Evolutionary conservation across 345 rosid genomes (phyloP).

Genomic region (Linum trigynum): DNA sequence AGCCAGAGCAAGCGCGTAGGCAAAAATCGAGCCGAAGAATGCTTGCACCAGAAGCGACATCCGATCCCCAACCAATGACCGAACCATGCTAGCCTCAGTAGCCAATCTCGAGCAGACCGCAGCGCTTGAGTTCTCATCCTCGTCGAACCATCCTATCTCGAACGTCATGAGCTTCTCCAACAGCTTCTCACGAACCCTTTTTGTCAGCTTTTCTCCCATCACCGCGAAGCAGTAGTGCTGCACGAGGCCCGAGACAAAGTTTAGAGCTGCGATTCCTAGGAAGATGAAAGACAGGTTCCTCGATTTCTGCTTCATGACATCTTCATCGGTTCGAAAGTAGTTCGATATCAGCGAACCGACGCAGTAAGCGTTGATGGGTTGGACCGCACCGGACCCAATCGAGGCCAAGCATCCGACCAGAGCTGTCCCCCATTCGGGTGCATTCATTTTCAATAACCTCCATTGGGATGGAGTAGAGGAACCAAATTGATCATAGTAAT

Average conservation of each 20-base stretch:
- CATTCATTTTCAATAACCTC: constrained; percentile 53
- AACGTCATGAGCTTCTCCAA: constrained; percentile 49
- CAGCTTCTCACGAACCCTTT: constrained; percentile 47
- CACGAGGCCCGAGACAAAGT: constrained; percentile 36
- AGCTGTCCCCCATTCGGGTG: constrained; percentile 40
- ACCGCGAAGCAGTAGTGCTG: constrained; percentile 55
- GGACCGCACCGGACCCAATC: constrained; percentile 53
- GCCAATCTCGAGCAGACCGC: constrained; percentile 53
- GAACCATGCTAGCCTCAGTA: constrained; percentile 47
- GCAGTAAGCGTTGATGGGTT: constrained; percentile 60
- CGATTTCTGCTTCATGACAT: constrained; percentile 36
- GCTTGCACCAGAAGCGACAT: constrained; percentile 26
- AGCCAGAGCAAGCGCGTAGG: constrained; percentile 14
- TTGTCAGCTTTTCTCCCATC: constrained; percentile 63
- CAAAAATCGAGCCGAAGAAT: constrained; percentile 14
- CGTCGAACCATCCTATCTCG: constrained; percentile 58
- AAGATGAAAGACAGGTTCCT: constrained; percentile 38
- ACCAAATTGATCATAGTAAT: constrained; percentile 10
- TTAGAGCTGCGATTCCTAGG: constrained; percentile 44
- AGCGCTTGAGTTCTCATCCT: constrained; percentile 60
- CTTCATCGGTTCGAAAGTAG: constrained; percentile 35
- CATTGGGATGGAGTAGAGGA: constrained; percentile 47
- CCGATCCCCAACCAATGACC: constrained; percentile 28
- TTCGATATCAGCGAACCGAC: constrained; percentile 49
- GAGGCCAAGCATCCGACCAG: constrained; percentile 53